Evolutionary conservation across 2,329 filamentous ascomycete species (phyloP).

Genomic region (Ilyonectria destructans): DNA sequence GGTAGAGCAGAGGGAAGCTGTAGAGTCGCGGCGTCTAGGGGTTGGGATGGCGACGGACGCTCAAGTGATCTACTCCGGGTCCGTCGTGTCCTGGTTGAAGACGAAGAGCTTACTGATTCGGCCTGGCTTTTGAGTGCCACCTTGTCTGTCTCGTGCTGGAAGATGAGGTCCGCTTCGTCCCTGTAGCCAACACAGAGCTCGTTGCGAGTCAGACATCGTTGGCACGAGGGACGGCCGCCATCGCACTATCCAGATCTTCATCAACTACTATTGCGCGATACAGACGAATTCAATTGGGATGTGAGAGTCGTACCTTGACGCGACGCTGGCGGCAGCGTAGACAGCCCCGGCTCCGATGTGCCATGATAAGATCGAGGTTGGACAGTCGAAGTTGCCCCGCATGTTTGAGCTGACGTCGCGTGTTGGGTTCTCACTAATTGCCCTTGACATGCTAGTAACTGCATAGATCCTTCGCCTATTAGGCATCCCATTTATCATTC

Average conservation of each 20-base stretch:
- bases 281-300: not conserved
- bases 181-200: constrained; percentile 56
- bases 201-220: constrained; percentile 62
- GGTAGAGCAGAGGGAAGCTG: constrained; percentile 32
- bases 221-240: constrained; percentile 55
- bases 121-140: constrained; percentile 51
- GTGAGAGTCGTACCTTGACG: constrained; percentile 44
- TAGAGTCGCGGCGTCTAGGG: constrained; percentile 1
- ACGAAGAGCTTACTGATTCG: constrained; percentile 25
- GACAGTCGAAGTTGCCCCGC: constrained; percentile 34
- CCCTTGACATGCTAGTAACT: not conserved
- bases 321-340: constrained; percentile 52
- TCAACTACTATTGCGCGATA: not conserved
- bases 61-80: constrained; percentile 40
- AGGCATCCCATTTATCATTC: no score
- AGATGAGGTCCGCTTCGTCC: constrained; percentile 58
- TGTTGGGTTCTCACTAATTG: not conserved
- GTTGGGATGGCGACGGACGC: constrained; percentile 10
- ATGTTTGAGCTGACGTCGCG: constrained; percentile 4
- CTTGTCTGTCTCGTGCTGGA: constrained; percentile 60
- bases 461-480: no score
- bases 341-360: constrained; percentile 53
- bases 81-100: constrained; percentile 18
- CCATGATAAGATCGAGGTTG: constrained; percentile 38
- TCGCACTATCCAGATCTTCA: constrained; percentile 49